phyloP scores from a whole-genome alignment of 306 rosid species.

The Vigna mungo region DNA sequence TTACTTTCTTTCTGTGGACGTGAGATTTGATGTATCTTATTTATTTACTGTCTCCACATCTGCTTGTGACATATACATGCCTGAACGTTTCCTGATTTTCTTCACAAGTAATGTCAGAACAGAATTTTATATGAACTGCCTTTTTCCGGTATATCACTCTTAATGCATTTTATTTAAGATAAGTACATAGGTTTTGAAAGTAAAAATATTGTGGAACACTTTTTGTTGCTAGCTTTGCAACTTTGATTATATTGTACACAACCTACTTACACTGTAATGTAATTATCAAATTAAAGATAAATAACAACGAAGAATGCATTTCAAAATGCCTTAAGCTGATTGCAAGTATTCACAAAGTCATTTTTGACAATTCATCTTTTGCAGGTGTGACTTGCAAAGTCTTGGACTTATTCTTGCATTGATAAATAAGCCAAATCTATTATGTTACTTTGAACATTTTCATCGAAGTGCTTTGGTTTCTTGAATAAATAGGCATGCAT shows the following conservation, averaged over 20 bases:
- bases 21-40: background rate
- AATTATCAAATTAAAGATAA: constrained; percentile 12
- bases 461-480: constrained; percentile 17
- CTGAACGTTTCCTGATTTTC: background rate
- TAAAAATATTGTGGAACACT: background rate
- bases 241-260: background rate
- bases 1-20: constrained; percentile 14
- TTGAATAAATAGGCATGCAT: constrained; percentile 2
- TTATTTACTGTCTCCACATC: too few relatives aligned
- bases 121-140: background rate
- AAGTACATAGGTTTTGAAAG: background rate
- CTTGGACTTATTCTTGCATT: background rate
- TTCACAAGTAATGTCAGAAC: background rate
- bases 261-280: constrained; percentile 19
- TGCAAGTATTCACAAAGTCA: constrained; percentile 4
- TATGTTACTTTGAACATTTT: constrained; percentile 20
- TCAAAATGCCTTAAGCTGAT: constrained; percentile 3
- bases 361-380: background rate
- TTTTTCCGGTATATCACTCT: constrained; percentile 6
- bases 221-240: background rate
- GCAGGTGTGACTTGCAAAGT: background rate
- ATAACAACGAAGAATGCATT: background rate
- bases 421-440: background rate
- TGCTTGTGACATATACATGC: background rate
- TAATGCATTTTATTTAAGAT: background rate